Evolutionary conservation across 228 moss, liverwort and hornwort species (phyloP).

Genomic region (Sphagnum magellanicum): DNA sequence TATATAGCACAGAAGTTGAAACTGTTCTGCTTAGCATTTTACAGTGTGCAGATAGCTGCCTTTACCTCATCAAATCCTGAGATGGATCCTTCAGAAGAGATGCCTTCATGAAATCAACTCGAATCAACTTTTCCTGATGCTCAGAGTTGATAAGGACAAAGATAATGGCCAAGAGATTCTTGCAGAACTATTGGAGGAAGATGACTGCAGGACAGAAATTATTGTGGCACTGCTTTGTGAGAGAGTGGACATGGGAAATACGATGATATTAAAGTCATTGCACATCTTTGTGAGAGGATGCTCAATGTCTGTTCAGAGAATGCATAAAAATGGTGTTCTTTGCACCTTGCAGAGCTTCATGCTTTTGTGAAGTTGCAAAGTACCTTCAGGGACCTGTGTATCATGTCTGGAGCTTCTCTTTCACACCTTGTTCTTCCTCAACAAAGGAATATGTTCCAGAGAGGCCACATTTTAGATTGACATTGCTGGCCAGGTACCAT

Average conservation of each 20-base stretch:
- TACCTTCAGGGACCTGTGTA: conserved; percentile 23
- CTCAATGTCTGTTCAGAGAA: conserved; percentile 30
- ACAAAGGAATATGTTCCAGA: conserved; percentile 25
- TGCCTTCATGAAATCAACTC: conserved; percentile 34
- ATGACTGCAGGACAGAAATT: conserved; percentile 31
- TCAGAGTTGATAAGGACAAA: conserved; percentile 17
- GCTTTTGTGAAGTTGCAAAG: conserved; percentile 28
- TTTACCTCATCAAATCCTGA: conserved; percentile 29
- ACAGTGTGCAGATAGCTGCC: conserved; percentile 21
- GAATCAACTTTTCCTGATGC: conserved; percentile 35
- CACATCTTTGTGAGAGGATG: conserved; percentile 29
- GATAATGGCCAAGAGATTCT: conserved; percentile 11
- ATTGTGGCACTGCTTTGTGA: conserved; percentile 51
- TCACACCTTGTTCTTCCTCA: conserved; percentile 38
- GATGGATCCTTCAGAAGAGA: conserved; percentile 56
- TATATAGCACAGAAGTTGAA: conserved; percentile 57
- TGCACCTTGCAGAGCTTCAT: conserved; percentile 54
- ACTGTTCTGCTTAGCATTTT: conserved; percentile 40
- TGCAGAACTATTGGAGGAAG: conserved; percentile 43
- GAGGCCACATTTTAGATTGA: conserved; percentile 57
- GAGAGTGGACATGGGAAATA: conserved; percentile 38
- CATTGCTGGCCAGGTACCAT: conserved; percentile 51
- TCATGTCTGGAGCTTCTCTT: conserved; percentile 66
- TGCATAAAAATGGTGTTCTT: conserved; percentile 39
- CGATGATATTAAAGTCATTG: conserved; percentile 45